Percentiles rank a stretch among this genome's conserved stretches.
Evolutionary conservation across 2,329 filamentous ascomycete species (phyloP).

Genomic region (Fusarium sp.): DNA sequence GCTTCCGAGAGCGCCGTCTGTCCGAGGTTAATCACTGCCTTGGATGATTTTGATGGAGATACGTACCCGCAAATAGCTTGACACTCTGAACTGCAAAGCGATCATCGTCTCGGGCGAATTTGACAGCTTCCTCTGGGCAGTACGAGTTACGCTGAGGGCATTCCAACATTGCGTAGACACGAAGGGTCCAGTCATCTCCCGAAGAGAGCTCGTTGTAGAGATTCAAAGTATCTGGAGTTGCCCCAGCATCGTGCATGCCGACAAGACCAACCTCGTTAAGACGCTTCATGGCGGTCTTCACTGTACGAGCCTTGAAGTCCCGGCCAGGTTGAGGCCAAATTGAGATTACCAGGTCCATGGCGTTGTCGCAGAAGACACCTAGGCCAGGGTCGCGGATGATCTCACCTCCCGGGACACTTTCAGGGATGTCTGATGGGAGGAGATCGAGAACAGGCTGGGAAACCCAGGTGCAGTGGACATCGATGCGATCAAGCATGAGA

Average conservation of each 20-base stretch:
- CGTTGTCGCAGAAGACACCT: conserved; percentile 79
- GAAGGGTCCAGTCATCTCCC: conserved; percentile 63
- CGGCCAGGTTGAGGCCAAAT: conserved; percentile 66
- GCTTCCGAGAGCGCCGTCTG: conserved; percentile 74
- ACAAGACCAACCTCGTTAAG: conserved; percentile 73
- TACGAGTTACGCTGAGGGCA: conserved; percentile 71
- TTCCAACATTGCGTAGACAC: conserved; percentile 75
- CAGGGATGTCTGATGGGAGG: conserved; percentile 61
- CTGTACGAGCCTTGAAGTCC: conserved; percentile 62
- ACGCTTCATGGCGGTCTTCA: conserved; percentile 68
- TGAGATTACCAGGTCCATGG: conserved; percentile 69
- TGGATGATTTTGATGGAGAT: no score
- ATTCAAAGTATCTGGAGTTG: conserved; percentile 61
- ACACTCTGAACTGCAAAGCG: conserved; percentile 69
- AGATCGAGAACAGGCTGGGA: conserved; percentile 70
- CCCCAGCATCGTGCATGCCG: conserved; percentile 75
- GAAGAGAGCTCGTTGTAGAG: conserved; percentile 63
- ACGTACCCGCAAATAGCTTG: conserved; percentile 73
- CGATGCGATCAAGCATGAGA: conserved; percentile 75
- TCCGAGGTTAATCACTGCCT: neutral
- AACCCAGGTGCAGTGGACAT: conserved; percentile 76
- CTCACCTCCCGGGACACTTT: conserved; percentile 70
- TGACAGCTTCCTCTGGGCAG: conserved; percentile 62
- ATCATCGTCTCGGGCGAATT: conserved; percentile 55
- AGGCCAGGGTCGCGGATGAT: conserved; percentile 68